A percentile compares a stretch with the other conserved stretches of the same genome.
phyloP scores from a whole-genome alignment of 352 stramenopile species.

The Phytophthora palmivora region DNA sequence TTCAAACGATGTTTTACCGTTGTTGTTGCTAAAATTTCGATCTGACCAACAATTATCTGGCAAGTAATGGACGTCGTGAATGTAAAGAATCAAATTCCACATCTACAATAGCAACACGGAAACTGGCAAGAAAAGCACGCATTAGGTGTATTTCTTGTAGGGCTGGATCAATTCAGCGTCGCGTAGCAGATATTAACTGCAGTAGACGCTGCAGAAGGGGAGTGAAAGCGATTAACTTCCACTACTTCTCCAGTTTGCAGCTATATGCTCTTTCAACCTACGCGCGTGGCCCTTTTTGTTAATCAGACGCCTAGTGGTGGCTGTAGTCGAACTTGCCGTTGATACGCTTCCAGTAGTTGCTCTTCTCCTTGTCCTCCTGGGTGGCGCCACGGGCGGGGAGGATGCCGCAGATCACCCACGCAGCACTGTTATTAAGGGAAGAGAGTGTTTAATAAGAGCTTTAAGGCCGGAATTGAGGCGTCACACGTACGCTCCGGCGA shows the following conservation, averaged over 20 bases:
- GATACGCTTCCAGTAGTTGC: slow-evolving; percentile 87
- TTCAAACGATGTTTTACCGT: no score
- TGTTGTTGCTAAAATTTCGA: no score
- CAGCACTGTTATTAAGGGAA: slow-evolving; percentile 42
- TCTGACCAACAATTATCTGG: no score
- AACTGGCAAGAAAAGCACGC: slow-evolving; percentile 34
- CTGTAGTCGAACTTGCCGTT: slow-evolving; percentile 87
- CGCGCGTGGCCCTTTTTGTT: slow-evolving; percentile 3
- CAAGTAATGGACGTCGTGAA: slow-evolving; percentile 11
- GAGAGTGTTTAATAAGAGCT: slow-evolving; percentile 3
- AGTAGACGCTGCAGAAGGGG: background rate
- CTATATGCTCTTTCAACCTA: slow-evolving; percentile 5
- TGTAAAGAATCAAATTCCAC: background rate
- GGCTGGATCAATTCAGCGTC: slow-evolving; percentile 20
- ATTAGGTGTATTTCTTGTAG: slow-evolving; percentile 38
- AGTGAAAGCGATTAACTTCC: background rate
- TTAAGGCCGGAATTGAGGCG: background rate
- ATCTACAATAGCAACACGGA: background rate
- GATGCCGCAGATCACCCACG: slow-evolving; percentile 85
- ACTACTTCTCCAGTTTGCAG: background rate
- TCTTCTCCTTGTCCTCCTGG: slow-evolving; percentile 86
- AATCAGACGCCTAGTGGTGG: slow-evolving; percentile 65
- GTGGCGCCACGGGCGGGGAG: slow-evolving; percentile 79
- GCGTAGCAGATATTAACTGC: slow-evolving; percentile 7
- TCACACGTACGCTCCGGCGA: slow-evolving; percentile 68